Conservation (phyloP, 2,329 filamentous ascomycete species). For the Ceratocystis colombiana region DNA sequence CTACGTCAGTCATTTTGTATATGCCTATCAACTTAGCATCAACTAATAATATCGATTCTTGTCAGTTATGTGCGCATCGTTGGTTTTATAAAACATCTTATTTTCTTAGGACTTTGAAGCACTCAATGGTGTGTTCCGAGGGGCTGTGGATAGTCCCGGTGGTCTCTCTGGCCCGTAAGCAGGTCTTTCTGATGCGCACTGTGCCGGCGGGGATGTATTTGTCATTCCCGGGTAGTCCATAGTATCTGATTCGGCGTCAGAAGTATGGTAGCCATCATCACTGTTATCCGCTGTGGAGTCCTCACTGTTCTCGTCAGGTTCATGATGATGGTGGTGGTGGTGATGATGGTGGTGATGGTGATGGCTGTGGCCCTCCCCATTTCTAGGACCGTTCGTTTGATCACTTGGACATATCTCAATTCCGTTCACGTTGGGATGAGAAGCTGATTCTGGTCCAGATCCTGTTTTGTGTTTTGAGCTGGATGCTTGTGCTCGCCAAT, state of each 20-base stretch:
- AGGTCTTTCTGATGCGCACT: conserved; percentile 16
- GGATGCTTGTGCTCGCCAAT: conserved; percentile 57
- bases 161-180: conserved; percentile 23
- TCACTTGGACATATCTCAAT: conserved; percentile 14
- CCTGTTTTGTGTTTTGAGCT: conserved; percentile 40
- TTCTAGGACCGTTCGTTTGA: neutral
- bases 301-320: conserved; percentile 14
- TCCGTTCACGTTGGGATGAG: conserved; percentile 3
- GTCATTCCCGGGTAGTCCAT: conserved; percentile 7
- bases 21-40: neutral
- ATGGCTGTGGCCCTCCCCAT: conserved; percentile 15
- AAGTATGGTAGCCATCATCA: conserved; percentile 18
- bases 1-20: neutral
- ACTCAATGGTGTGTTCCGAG: conserved; percentile 7
- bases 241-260: conserved; percentile 20
- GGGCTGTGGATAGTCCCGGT: conserved; percentile 28
- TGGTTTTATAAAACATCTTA: neutral
- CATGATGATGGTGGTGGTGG: neutral
- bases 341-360: conserved; percentile 9
- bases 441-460: conserved; percentile 8
- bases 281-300: conserved; percentile 17
- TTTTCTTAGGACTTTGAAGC: conserved; percentile 19
- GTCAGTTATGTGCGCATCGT: neutral
- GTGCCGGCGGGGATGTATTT: neutral
- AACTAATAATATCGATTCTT: neutral